A percentile compares a stretch with the other conserved stretches of the same genome.
phyloP scores from a whole-genome alignment of 2,329 filamentous ascomycete species.

The Verticillium tricorpus region DNA sequence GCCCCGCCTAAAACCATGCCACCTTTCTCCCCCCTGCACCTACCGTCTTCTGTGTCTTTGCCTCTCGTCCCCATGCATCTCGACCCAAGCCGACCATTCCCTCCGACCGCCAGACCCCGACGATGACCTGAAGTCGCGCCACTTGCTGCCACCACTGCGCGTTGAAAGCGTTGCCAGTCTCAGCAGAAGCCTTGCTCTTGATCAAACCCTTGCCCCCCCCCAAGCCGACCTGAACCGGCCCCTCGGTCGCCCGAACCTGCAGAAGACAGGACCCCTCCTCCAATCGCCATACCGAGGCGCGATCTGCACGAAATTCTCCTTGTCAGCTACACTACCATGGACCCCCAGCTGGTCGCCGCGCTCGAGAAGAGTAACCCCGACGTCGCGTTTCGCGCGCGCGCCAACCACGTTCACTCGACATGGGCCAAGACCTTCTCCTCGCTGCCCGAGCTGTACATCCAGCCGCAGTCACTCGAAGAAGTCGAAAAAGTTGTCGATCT shows the following conservation, averaged over 20 bases:
- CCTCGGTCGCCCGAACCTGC: neutral
- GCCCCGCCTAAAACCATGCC: neutral
- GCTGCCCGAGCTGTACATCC: conserved; percentile 84
- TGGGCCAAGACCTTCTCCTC: conserved; percentile 94
- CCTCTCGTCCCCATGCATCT: neutral
- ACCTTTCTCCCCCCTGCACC: neutral
- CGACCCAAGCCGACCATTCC: neutral
- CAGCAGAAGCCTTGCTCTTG: neutral
- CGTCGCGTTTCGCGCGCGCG: conserved; percentile 71
- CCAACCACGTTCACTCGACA: conserved; percentile 75
- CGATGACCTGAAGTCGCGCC: neutral
- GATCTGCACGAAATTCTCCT: neutral
- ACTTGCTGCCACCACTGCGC: neutral
- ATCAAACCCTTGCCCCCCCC: neutral
- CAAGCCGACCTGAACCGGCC: neutral
- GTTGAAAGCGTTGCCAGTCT: neutral
- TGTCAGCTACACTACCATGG: conserved; percentile 20
- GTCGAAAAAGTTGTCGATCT: conserved; percentile 79
- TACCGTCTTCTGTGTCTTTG: neutral
- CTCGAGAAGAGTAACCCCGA: conserved; percentile 25
- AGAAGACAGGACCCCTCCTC: neutral
- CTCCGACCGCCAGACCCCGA: neutral
- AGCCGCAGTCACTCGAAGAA: conserved; percentile 73
- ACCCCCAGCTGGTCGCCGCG: conserved; percentile 30
- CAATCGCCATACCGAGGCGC: neutral